Percentiles rank a stretch among this genome's conserved stretches.
phyloP scores from a whole-genome alignment of 352 stramenopile genomes.

The Phytophthora sansomeana region DNA sequence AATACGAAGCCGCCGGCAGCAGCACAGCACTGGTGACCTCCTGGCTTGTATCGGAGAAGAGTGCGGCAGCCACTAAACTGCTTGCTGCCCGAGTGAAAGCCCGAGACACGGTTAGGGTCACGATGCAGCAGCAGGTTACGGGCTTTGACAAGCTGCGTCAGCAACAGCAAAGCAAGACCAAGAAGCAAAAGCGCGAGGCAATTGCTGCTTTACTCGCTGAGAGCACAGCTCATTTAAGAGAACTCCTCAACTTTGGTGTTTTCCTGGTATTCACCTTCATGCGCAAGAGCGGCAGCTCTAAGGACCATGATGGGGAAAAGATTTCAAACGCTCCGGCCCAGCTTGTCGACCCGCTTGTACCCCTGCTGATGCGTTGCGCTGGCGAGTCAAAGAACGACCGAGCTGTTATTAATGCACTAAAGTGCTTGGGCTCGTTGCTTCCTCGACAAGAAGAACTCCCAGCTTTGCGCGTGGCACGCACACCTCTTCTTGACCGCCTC shows the following conservation, averaged over 20 bases:
- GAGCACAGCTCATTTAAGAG: conserved; percentile 73
- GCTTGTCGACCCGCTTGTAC: conserved; percentile 94
- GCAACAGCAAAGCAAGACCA: conserved; percentile 44
- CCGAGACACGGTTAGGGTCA: conserved; percentile 58
- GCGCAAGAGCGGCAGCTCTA: conserved; percentile 38
- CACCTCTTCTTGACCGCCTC: conserved; percentile 89
- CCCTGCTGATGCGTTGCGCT: conserved; percentile 92
- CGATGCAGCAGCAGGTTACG: conserved; percentile 77
- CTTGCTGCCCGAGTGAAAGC: conserved; percentile 65
- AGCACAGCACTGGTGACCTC: conserved; percentile 52
- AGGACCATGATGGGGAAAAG: conserved; percentile 29
- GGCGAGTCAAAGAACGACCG: conserved; percentile 92
- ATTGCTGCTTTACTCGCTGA: conserved; percentile 37
- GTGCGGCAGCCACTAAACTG: conserved; percentile 60
- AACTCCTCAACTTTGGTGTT: conserved; percentile 88
- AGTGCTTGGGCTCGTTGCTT: conserved; percentile 92
- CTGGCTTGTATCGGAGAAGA: conserved; percentile 89
- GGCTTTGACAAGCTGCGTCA: conserved; percentile 75
- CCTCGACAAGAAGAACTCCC: conserved; percentile 83
- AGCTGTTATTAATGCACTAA: conserved; percentile 93
- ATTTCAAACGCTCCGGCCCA: conserved; percentile 36
- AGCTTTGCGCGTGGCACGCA: conserved; percentile 85
- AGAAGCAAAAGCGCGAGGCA: conserved; percentile 56
- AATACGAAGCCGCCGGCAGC: conserved; percentile 53
- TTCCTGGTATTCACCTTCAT: conserved; percentile 85